These are phyloP conservation scores for Colletotrichum noveboracense DNA, from an alignment of 2,329 filamentous ascomycete species.

Conservation along the genomic window DNA sequence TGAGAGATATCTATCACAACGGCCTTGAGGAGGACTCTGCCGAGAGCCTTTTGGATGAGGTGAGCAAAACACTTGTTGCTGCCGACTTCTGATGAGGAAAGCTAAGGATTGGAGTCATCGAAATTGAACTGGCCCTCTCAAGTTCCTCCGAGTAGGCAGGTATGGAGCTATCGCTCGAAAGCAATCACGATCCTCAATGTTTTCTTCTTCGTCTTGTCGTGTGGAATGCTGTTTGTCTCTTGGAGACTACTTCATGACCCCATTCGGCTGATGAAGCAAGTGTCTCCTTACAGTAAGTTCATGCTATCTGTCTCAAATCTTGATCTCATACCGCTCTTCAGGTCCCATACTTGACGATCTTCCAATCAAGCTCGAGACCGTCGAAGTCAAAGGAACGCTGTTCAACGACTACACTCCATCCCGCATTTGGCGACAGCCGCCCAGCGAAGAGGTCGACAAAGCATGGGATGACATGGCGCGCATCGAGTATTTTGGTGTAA, in stretches of 20 bases:
- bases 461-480: constrained; percentile 24
- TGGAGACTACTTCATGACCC: constrained; percentile 11
- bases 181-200: background rate
- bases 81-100: background rate
- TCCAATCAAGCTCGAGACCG: constrained; percentile 2
- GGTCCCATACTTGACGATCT: constrained; percentile 5
- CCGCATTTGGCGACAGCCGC: constrained; percentile 22
- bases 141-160: background rate
- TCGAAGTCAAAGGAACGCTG: constrained; percentile 10
- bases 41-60: background rate
- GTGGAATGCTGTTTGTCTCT: background rate
- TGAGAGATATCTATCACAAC: constrained; percentile 4
- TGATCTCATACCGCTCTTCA: background rate
- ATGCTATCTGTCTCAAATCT: rapidly evolving
- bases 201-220: background rate
- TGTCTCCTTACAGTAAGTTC: constrained; percentile 9
- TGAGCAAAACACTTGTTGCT: background rate
- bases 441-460: constrained; percentile 24
- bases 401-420: constrained; percentile 34
- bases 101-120: background rate
- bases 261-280: background rate
- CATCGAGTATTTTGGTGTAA: constrained; percentile 17
- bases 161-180: background rate
- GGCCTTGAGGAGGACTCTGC: background rate
- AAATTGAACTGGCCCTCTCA: background rate